Base-by-base conservation (phyloP, 768 basidiomycete genomes). In the Phylloporus sp. region DNA sequence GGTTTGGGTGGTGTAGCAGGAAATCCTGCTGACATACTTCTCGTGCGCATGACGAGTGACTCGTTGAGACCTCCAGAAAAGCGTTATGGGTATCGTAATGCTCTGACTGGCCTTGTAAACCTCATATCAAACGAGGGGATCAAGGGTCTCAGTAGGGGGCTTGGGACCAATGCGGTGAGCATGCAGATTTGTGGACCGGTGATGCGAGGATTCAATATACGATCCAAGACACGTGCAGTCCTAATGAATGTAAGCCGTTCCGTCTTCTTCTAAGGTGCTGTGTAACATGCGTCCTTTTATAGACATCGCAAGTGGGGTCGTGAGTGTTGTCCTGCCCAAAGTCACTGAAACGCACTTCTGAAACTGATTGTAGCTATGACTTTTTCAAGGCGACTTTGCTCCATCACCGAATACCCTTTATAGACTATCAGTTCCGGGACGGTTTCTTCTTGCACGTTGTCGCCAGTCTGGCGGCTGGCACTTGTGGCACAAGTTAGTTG, bases 31-130 rank as follows among this genome's bases (percentile, higher is more conserved):
- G 88, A 91, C 65, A 83, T 91, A 48, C 59, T 90, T 7, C 72
- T 91, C 38, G 84, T 91, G 13, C 76, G 92, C 48, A 95, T 95
- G 92, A 91, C 91, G 23, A 92, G 88, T 58, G 92, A 95, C 67
- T 78, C 81, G 7, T 75, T 85, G 26, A 81, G 88, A 57, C 84
- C 87, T 16, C 80, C 84, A 23, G 85, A 86, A 53, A 78, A 84
- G 58, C 77, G 84, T 49, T 91, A 88, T 61, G 79, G 82, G 41
- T 95, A 95, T 67, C 74, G 78, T 20, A 91, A 94, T 65, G 90
- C 82, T n/a, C 56, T 92, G 16, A 75, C 77, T 43, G 92, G 92
- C 8, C 70, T 95, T n/a, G 56, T 79, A 7, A 74, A 64, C 55
- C 76, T 95, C 41, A 70, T 87, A 10, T 78, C 73, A 56, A 78